Conservation (phyloP, 176 grass and related monocot genomes). For the Oryza punctata region DNA sequence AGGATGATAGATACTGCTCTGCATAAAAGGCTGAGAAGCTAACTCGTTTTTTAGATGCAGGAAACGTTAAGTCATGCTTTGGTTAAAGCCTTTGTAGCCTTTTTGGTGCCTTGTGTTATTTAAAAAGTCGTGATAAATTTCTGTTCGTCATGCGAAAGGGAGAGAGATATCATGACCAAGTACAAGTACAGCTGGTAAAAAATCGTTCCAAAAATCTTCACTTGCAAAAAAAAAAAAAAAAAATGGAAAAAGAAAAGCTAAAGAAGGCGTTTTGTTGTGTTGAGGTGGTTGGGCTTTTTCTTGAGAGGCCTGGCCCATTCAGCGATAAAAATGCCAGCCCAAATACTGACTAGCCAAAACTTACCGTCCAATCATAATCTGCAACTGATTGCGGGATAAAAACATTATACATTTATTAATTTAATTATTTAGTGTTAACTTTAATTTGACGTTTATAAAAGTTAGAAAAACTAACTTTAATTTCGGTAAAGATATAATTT, state of each 20-base stretch:
- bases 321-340: neutral
- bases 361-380: neutral
- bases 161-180: neutral
- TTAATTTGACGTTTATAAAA: too few relatives aligned
- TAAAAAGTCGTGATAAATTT: neutral
- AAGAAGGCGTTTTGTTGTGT: neutral
- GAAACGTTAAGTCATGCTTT: neutral
- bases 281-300: neutral
- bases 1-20: neutral
- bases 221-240: neutral
- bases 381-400: neutral
- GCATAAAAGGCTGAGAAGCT: neutral
- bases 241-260: neutral
- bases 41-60: neutral
- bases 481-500: too few relatives aligned
- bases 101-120: neutral
- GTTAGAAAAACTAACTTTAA: too few relatives aligned
- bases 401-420: too few relatives aligned
- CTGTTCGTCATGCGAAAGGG: neutral
- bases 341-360: neutral
- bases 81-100: neutral
- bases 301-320: neutral
- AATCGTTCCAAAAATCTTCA: neutral
- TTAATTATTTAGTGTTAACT: too few relatives aligned
- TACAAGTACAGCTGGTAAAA: neutral